Base-by-base conservation (phyloP, 108 stramenopile genomes). In the Stephanodiscus triporus region DNA sequence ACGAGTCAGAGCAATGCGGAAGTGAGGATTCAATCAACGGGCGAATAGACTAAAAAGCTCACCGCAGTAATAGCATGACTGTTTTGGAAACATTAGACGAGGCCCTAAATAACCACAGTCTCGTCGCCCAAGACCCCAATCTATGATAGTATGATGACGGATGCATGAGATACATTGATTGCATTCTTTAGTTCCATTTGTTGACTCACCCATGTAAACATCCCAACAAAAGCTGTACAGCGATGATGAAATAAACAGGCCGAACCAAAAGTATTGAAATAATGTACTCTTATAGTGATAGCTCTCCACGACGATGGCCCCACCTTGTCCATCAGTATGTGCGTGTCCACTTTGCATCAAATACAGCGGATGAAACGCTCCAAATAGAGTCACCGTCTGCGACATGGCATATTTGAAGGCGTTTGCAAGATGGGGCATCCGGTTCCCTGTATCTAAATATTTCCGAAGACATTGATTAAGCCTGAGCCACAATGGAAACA, bases 401-500 rank as follows among this genome's bases (percentile, higher is more conserved):
- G 87, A 87, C 78, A 97, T 66, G 22, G 92, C 92, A 68, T 97
- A 97, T 76, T 97, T 97, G 73, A 75, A 70, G 23, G 95, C 95
- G 82, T 97, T 97, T 22, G 89, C 85, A 49, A 95, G 75, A 62
- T 96, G 92, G 6, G 95, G 95, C 47, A 89, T 85, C 47, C 94
- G 87, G 45, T 87, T 86, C 24, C 90, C 86, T 6, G 93, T 93
- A 72, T 96, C 97, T 22, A 82, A 34, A 69, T 89, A 95, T 38
- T 89, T 77, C 55, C 97, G 85, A 19, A 96, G 77, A 67, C 97
- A 97, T 81, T 97, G 97, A 66, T 90, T 92, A 88, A 96, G 93
- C 22, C 97, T 89, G 62, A 94, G 76, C 86, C 91, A 86, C 9
- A 96, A 68, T 0, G 97, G 97, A 19, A 95, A 68, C 9, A 95